Evolutionary conservation across 768 basidiomycete species (phyloP).

Genomic region (Boletus sp.): DNA sequence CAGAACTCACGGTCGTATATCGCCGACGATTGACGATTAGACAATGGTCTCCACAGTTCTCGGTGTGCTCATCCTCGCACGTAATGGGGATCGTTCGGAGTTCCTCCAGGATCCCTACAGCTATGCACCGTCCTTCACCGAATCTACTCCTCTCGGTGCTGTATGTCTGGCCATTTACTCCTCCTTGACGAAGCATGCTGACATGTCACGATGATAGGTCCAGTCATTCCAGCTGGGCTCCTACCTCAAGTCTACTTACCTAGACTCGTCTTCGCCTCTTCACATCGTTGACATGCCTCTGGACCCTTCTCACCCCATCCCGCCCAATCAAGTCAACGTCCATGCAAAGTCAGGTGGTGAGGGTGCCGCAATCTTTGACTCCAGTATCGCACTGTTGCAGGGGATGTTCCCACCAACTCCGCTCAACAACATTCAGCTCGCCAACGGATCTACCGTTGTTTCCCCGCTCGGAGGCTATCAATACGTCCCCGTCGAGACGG

Average conservation of each 20-base stretch:
- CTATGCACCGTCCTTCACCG: constrained; percentile 60
- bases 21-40: constrained; percentile 14
- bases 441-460: constrained; percentile 69
- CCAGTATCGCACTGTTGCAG: constrained; percentile 77
- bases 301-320: constrained; percentile 53
- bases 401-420: constrained; percentile 79
- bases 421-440: constrained; percentile 67
- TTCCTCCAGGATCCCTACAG: constrained; percentile 71
- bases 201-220: constrained; percentile 40
- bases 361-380: constrained; percentile 79
- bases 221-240: constrained; percentile 67
- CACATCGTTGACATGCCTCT: constrained; percentile 67
- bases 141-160: constrained; percentile 77
- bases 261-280: constrained; percentile 61
- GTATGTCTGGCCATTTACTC: constrained; percentile 35
- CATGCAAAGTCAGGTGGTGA: constrained; percentile 82
- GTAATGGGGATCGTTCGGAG: constrained; percentile 71
- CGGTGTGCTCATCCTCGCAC: constrained; percentile 73
- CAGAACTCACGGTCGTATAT: background rate
- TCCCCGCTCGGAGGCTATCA: constrained; percentile 85
- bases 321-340: constrained; percentile 68
- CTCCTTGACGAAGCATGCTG: background rate
- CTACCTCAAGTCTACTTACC: constrained; percentile 61
- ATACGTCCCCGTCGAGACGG: constrained; percentile 76
- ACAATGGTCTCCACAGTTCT: constrained; percentile 43